These are phyloP conservation scores for Stereocaulon alpinum DNA, from an alignment of 495 filamentous ascomycete genomes.

Conservation along the genomic window DNA sequence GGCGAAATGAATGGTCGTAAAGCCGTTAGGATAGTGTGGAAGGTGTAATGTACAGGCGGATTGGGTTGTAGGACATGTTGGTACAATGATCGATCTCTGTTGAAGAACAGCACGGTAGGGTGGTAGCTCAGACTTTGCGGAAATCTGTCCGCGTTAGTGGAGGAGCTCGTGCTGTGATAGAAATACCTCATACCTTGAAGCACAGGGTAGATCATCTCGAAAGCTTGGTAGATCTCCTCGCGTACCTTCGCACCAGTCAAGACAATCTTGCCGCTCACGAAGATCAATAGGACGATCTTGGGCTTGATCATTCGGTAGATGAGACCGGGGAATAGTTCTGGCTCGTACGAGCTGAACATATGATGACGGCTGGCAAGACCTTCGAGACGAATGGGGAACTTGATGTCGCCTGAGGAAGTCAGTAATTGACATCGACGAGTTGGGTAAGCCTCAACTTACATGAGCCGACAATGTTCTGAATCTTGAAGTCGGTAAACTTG, in stretches of 20 bases:
- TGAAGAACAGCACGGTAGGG: neutral
- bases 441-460: neutral
- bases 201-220: constrained; percentile 98
- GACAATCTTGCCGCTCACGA: constrained; percentile 98
- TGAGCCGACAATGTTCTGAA: constrained; percentile 95
- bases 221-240: constrained; percentile 97
- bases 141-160: constrained; percentile 46
- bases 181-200: constrained; percentile 57
- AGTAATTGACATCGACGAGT: neutral
- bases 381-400: constrained; percentile 96
- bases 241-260: constrained; percentile 96
- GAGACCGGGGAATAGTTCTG: constrained; percentile 95
- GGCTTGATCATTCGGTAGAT: constrained; percentile 99
- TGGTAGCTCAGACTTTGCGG: constrained; percentile 46
- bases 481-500: constrained; percentile 99
- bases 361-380: constrained; percentile 93
- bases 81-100: constrained; percentile 22
- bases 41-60: constrained; percentile 48
- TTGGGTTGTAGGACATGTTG: constrained; percentile 30
- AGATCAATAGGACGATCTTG: constrained; percentile 97
- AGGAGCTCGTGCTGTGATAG: neutral
- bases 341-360: constrained; percentile 98
- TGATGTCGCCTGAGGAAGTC: constrained; percentile 60
- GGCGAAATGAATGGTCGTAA: constrained; percentile 33
- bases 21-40: constrained; percentile 36